Conservation (phyloP, 1,139 yeast species). For the Kurtzmaniella quercitrusa region DNA sequence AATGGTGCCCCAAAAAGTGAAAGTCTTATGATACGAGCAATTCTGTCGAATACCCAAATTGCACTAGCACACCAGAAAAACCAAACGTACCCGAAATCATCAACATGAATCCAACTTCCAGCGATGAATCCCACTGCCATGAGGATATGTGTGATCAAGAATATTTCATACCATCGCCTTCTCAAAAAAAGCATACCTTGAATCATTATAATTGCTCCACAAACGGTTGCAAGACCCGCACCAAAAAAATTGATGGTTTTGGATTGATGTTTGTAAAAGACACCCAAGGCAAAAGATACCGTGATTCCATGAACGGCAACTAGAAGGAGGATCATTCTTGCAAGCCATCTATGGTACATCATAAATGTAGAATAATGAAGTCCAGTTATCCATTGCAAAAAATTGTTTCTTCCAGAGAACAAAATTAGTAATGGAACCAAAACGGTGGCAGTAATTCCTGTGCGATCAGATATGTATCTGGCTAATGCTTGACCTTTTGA, state of each 20-base stretch:
- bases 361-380: constrained; percentile 18
- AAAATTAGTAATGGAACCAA: constrained; percentile 20
- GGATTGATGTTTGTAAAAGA: constrained; percentile 14
- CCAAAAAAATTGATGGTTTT: constrained; percentile 28
- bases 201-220: constrained; percentile 24
- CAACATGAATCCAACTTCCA: constrained; percentile 42
- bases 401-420: constrained; percentile 23
- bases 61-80: constrained; percentile 37
- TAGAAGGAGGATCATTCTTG: constrained; percentile 15
- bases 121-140: constrained; percentile 38
- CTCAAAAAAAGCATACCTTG: constrained; percentile 40
- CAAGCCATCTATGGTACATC: constrained; percentile 21
- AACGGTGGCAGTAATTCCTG: constrained; percentile 20
- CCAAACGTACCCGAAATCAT: constrained; percentile 35
- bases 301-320: constrained; percentile 18
- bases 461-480: constrained; percentile 20
- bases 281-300: constrained; percentile 14
- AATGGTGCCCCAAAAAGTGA: constrained; percentile 35
- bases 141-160: constrained; percentile 36
- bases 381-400: constrained; percentile 24
- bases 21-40: constrained; percentile 32
- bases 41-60: constrained; percentile 43
- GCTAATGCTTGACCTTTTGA: constrained; percentile 9
- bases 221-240: constrained; percentile 19
- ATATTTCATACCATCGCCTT: constrained; percentile 41